Conservation (phyloP, 2,329 filamentous ascomycete genomes). For the Stachybotrys chartarum region DNA sequence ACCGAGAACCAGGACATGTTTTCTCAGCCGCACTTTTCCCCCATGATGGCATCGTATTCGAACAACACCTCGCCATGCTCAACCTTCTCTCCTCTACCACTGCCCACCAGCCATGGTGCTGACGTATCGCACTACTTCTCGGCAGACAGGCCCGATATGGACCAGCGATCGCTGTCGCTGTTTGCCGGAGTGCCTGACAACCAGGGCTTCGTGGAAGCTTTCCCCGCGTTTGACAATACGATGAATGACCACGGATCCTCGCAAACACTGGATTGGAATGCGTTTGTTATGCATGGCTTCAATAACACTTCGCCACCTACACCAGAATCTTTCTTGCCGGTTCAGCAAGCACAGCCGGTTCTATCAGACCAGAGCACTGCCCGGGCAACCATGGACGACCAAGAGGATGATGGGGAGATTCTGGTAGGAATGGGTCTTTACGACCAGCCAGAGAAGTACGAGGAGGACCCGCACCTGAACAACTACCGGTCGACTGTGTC, state of each 20-base stretch:
- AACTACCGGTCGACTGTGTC: slow-evolving; percentile 48
- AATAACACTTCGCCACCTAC: slow-evolving; percentile 49
- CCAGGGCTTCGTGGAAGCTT: slow-evolving; percentile 19
- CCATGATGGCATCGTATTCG: slow-evolving; percentile 48
- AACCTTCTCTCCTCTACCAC: slow-evolving; percentile 45
- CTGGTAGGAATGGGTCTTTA: slow-evolving; percentile 80
- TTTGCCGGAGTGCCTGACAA: slow-evolving; percentile 15
- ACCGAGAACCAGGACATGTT: slow-evolving; percentile 35
- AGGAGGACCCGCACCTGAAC: slow-evolving; percentile 42
- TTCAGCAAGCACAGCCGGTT: slow-evolving; percentile 40
- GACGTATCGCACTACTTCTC: slow-evolving; percentile 32
- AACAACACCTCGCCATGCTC: slow-evolving; percentile 50
- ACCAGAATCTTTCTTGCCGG: slow-evolving; percentile 48
- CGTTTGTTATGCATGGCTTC: slow-evolving; percentile 36
- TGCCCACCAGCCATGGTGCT: slow-evolving; percentile 32
- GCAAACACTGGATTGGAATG: slow-evolving; percentile 34
- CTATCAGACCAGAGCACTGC: slow-evolving; percentile 42
- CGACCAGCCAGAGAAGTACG: slow-evolving; percentile 56
- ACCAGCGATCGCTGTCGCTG: slow-evolving; percentile 19
- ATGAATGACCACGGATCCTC: slow-evolving; percentile 3
- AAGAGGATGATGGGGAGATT: slow-evolving; percentile 59
- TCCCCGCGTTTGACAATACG: slow-evolving; percentile 16
- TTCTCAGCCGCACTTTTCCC: slow-evolving; percentile 37
- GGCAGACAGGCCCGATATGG: slow-evolving; percentile 28
- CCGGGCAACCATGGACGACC: slow-evolving; percentile 42